Percentiles rank a stretch among this genome's conserved stretches.
Conservation (phyloP, 1,139 yeast genomes). For the Ogataea hybrid region DNA sequence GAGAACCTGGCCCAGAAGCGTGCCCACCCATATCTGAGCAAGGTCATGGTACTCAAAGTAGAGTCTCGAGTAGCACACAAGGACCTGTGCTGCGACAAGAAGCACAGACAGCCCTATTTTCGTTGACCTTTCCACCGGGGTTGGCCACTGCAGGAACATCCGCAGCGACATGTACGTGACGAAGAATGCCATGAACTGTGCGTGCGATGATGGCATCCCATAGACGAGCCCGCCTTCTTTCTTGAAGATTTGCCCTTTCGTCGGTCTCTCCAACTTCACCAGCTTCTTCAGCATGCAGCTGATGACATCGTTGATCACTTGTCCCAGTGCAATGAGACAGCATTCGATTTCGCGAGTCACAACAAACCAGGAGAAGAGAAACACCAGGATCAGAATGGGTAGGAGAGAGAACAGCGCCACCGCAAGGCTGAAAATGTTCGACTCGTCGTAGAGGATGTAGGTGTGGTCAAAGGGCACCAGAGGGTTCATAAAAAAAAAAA, state of each 20-base stretch:
- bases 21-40: constrained; percentile 75
- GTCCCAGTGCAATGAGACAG: constrained; percentile 81
- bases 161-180: constrained; percentile 61
- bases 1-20: constrained; percentile 54
- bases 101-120: constrained; percentile 16
- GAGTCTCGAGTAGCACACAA: constrained; percentile 74
- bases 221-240: constrained; percentile 37
- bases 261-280: constrained; percentile 76
- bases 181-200: constrained; percentile 92
- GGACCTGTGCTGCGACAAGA: constrained; percentile 6
- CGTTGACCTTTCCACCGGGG: constrained; percentile 1
- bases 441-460: constrained; percentile 73
- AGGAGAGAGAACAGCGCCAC: constrained; percentile 74
- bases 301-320: constrained; percentile 69
- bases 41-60: constrained; percentile 75
- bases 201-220: constrained; percentile 98
- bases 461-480: constrained; percentile 66
- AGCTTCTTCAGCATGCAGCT: constrained; percentile 67
- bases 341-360: constrained; percentile 85
- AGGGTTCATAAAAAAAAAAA: constrained; percentile 4
- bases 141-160: constrained; percentile 41
- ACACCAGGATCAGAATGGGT: constrained; percentile 80
- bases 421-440: constrained; percentile 56
- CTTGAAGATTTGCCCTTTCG: no score
- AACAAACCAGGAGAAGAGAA: constrained; percentile 81